Conservation (phyloP, 2,329 filamentous ascomycete species). For the Chalaropsis thielavioides region DNA sequence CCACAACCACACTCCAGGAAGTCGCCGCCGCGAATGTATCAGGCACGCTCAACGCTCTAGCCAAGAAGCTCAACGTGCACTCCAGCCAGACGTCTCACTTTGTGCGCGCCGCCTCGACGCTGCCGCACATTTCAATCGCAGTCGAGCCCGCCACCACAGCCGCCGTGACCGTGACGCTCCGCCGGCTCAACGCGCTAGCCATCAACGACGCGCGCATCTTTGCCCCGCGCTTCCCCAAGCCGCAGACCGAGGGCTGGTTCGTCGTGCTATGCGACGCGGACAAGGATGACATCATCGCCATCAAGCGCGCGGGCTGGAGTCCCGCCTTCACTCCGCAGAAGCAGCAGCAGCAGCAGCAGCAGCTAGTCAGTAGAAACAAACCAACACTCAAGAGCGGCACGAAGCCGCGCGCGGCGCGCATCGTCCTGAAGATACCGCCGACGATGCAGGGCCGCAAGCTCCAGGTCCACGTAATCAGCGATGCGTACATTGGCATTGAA, state of each 20-base stretch:
- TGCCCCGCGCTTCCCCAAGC: constrained; percentile 81
- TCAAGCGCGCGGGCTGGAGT: constrained; percentile 74
- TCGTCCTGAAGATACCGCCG: constrained; percentile 29
- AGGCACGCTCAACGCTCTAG: constrained; percentile 26
- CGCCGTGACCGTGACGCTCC: constrained; percentile 48
- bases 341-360: neutral
- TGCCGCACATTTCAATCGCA: constrained; percentile 54
- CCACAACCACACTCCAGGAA: constrained; percentile 30
- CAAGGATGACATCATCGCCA: constrained; percentile 63
- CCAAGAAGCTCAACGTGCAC: constrained; percentile 38
- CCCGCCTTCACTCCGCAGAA: constrained; percentile 18
- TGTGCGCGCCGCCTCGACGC: constrained; percentile 42
- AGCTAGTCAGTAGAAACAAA: neutral
- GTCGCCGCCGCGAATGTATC: constrained; percentile 26
- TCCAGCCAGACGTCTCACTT: constrained; percentile 33
- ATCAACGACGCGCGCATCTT: constrained; percentile 62
- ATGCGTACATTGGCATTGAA: constrained; percentile 70
- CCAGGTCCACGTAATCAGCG: constrained; percentile 66
- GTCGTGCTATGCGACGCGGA: constrained; percentile 55
- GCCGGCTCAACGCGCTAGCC: constrained; percentile 49
- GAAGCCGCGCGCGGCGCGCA: constrained; percentile 5
- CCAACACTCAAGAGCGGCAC: constrained; percentile 9
- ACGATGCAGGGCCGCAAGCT: constrained; percentile 40
- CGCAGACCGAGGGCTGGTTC: constrained; percentile 90
- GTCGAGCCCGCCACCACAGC: constrained; percentile 27